Base-by-base conservation (phyloP, 768 basidiomycete species). In the Tylopilus felleus region DNA sequence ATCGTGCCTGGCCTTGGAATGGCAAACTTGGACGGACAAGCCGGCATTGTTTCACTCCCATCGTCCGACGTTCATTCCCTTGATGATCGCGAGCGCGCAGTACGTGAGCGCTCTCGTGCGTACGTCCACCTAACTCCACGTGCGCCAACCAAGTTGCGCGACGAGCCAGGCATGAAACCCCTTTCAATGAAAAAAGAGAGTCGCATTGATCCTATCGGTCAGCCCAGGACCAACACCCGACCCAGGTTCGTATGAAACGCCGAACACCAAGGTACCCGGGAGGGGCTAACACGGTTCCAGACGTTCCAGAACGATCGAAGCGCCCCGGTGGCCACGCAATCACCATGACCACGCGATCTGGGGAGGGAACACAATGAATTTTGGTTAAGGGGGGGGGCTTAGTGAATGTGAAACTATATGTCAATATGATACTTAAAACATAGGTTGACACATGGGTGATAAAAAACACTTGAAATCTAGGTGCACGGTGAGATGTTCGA, bases 241-340 rank as follows among this genome's bases (percentile, higher is more conserved):
- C 42, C 44, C 44, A 39, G 36, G 41, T 31, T 27, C 50, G 47
- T 47, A 25, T 61, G 49, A 42, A 51, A 43, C 50, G 7, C 28
- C 25, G 52, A 33, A 50, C 7, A 5, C 16, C 38, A 5, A 47
- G 22, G 25, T 23, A 19, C 35, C 23, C 33, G 33, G 25, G 13
- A 16, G 39, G 14, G n/a, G 36, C 16, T 10, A 23, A 44, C 31
- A 14, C 29, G 17, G 31, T 51, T 43, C 31, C 33, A 35, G 29
- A 29, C 16, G 19, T 42, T 16, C 13, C 10, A 17, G 16, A n/a
- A 39, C 22, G 22, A 5, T 12, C 40, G 29, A 50, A 48, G 22
- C 22, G 17, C 16, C n/a, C 41, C 31, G 29, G 49, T 41, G n/a
- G 49, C 29, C 49, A 33, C 17, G 5, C 21, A n/a, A 14, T 39